These are phyloP conservation scores for Leccinum aurantiacum DNA, from an alignment of 768 basidiomycete species.

Conservation along the genomic window DNA sequence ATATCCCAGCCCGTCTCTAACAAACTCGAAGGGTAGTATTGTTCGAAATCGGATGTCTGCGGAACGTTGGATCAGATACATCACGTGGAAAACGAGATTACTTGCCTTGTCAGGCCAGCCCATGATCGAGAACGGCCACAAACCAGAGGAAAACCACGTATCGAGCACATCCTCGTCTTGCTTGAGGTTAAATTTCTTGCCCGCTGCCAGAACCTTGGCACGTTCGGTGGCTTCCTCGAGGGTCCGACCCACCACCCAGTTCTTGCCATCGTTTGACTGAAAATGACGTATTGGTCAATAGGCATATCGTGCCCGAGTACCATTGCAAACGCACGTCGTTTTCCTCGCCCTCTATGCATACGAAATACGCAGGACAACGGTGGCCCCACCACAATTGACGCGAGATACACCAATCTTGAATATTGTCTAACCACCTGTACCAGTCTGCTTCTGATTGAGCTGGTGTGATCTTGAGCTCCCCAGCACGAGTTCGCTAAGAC, in stretches of 20 bases:
- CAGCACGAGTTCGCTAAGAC: slow-evolving; percentile 77
- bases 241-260: slow-evolving; percentile 91
- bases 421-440: slow-evolving; percentile 93
- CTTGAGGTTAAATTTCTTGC: slow-evolving; percentile 68
- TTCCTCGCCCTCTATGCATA: slow-evolving; percentile 74
- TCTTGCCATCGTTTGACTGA: slow-evolving; percentile 66
- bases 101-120: slow-evolving; percentile 94
- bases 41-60: slow-evolving; percentile 62
- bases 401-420: slow-evolving; percentile 99
- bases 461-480: slow-evolving; percentile 82
- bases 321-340: slow-evolving; percentile 53
- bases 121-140: slow-evolving; percentile 97
- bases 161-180: slow-evolving; percentile 98
- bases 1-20: slow-evolving; percentile 99
- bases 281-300: background rate
- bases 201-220: slow-evolving; percentile 67
- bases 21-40: slow-evolving; percentile 87
- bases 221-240: slow-evolving; percentile 75
- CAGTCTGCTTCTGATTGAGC: slow-evolving; percentile 89
- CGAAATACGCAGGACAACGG: slow-evolving; percentile 91
- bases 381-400: slow-evolving; percentile 99
- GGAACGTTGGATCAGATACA: slow-evolving; percentile 7
- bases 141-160: slow-evolving; percentile 97
- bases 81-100: background rate
- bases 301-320: background rate